These are phyloP conservation scores for Podospora australis DNA, from an alignment of 495 filamentous ascomycete genomes.

Conservation along the genomic window DNA sequence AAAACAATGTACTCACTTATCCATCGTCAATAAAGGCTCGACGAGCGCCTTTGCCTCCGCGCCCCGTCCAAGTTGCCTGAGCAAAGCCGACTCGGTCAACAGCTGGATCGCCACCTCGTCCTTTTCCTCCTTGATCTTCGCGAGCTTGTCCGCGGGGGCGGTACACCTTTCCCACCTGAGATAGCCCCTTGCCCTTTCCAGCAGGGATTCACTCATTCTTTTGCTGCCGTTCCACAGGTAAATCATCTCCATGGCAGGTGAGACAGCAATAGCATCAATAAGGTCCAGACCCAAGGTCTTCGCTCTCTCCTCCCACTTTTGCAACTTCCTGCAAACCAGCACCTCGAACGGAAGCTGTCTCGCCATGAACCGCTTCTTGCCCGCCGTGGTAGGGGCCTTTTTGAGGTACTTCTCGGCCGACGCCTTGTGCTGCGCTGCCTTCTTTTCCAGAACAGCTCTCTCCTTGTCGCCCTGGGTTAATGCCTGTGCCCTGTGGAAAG, in stretches of 20 bases:
- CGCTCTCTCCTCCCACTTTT: conserved; percentile 83
- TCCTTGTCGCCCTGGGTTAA: conserved; percentile 41
- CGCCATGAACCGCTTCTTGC: conserved; percentile 85
- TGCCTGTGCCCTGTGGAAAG: conserved; percentile 44
- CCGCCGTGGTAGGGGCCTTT: conserved; percentile 66
- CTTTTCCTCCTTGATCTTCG: conserved; percentile 59
- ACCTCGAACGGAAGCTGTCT: conserved; percentile 84
- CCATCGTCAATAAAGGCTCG: conserved; percentile 50
- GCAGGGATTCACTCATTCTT: conserved; percentile 60
- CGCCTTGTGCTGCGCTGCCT: conserved; percentile 41
- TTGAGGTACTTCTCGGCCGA: conserved; percentile 63
- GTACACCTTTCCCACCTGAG: conserved; percentile 58
- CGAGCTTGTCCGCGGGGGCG: conserved; percentile 46
- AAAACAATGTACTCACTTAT: conserved; percentile 53
- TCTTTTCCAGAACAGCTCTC: conserved; percentile 7
- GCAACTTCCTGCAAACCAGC: conserved; percentile 76
- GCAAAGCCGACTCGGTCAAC: conserved; percentile 60
- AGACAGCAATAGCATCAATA: conserved; percentile 76
- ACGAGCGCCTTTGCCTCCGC: conserved; percentile 60
- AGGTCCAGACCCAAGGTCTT: conserved; percentile 61
- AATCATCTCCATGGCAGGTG: conserved; percentile 88
- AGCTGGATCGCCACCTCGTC: conserved; percentile 72
- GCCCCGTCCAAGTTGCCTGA: conserved; percentile 54
- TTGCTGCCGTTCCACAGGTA: conserved; percentile 86
- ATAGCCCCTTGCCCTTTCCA: conserved; percentile 55